Evolutionary conservation across 306 rosid genomes (phyloP).

Genomic region (Benincasa hispida): DNA sequence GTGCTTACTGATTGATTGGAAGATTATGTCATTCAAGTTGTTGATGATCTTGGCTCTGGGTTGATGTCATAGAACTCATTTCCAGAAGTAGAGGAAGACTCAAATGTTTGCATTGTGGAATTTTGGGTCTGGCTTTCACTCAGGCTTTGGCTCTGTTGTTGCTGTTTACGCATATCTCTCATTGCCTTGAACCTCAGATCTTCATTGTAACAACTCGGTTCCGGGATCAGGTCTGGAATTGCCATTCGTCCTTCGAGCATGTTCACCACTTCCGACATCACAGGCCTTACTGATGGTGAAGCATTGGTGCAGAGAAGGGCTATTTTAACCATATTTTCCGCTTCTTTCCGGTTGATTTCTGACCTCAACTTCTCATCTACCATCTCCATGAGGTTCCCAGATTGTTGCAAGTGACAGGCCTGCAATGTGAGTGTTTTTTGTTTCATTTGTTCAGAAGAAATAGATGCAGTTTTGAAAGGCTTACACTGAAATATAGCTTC

Average conservation of each 20-base stretch:
- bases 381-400: constrained; percentile 33
- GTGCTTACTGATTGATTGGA: background rate
- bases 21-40: background rate
- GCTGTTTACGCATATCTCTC: constrained; percentile 38
- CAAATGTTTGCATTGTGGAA: constrained; percentile 23
- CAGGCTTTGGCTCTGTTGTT: constrained; percentile 18
- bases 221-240: constrained; percentile 37
- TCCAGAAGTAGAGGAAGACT: constrained; percentile 24
- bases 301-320: constrained; percentile 53
- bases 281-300: constrained; percentile 49
- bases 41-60: constrained; percentile 11
- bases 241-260: constrained; percentile 45
- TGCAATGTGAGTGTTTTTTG: constrained; percentile 16
- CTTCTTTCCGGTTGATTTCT: constrained; percentile 27
- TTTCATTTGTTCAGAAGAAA: background rate
- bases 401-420: constrained; percentile 47
- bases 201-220: constrained; percentile 22
- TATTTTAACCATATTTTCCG: constrained; percentile 38
- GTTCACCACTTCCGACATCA: constrained; percentile 58
- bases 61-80: constrained; percentile 14
- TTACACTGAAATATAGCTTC: background rate
- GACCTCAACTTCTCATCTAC: constrained; percentile 44
- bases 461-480: background rate
- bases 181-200: constrained; percentile 72
- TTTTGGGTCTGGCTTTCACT: constrained; percentile 25